Evolutionary conservation across 371 early-diverging fungal genomes (phyloP).

Genomic region (Apophysomyces ossiformis): DNA sequence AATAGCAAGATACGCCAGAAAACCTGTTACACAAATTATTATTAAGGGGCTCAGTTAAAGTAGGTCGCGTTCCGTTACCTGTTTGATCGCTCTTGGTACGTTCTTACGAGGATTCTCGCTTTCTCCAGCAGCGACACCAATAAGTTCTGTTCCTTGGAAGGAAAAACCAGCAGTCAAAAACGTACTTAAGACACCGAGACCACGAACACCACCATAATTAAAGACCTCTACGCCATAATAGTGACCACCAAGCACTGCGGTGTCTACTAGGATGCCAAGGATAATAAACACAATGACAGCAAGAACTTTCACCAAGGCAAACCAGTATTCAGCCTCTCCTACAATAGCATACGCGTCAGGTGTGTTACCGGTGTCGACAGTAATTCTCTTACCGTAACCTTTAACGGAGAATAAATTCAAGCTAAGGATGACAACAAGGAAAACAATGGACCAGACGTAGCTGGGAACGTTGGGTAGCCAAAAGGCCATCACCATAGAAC

Average conservation of each 20-base stretch:
- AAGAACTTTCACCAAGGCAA: conserved; percentile 68
- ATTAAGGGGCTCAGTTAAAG: neutral
- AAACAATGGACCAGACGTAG: conserved; percentile 55
- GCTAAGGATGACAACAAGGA: conserved; percentile 48
- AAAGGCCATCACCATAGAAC: conserved; percentile 53
- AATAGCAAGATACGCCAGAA: conserved; percentile 74
- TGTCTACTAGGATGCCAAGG: conserved; percentile 63
- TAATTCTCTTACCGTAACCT: conserved; percentile 47
- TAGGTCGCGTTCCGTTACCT: conserved; percentile 15
- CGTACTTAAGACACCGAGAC: conserved; percentile 40
- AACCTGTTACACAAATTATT: conserved; percentile 25
- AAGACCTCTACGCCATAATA: conserved; percentile 38
- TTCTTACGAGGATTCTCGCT: conserved; percentile 73
- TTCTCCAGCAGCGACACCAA: conserved; percentile 81
- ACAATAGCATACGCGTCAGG: conserved; percentile 5
- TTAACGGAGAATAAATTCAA: conserved; percentile 60
- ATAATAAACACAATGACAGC: conserved; percentile 70
- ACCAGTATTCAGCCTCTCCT: conserved; percentile 71
- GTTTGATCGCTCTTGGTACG: conserved; percentile 59
- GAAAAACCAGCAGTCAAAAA: conserved; percentile 85
- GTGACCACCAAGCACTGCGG: conserved; percentile 53
- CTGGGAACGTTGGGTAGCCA: conserved; percentile 74
- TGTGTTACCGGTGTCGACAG: neutral
- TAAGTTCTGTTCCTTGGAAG: conserved; percentile 87
- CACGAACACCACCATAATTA: conserved; percentile 38